A percentile compares a stretch with the other conserved stretches of the same genome.
These are phyloP conservation scores for Malassezia dermatis DNA, from an alignment of 1,284 basidiomycete genomes.

Conservation along the genomic window DNA sequence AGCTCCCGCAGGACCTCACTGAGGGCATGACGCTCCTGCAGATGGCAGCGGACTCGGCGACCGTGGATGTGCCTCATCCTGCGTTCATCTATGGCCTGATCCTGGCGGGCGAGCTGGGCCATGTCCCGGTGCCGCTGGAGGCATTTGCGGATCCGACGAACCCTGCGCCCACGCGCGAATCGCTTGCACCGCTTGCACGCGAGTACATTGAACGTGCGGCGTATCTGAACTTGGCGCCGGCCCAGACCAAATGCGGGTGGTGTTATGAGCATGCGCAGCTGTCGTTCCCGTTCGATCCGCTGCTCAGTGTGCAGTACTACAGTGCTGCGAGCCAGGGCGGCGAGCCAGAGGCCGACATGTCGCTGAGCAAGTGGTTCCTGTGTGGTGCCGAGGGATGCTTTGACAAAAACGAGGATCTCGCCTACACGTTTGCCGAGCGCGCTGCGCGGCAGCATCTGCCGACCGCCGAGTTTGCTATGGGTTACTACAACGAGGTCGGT, in stretches of 20 bases:
- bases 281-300: slow-evolving; percentile 74
- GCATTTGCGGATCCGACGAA: slow-evolving; percentile 28
- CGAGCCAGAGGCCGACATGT: slow-evolving; percentile 83
- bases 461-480: slow-evolving; percentile 84
- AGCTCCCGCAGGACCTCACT: slow-evolving; percentile 54
- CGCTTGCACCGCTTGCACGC: slow-evolving; percentile 25
- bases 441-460: slow-evolving; percentile 69
- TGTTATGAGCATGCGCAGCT: slow-evolving; percentile 81
- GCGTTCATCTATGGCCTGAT: slow-evolving; percentile 71
- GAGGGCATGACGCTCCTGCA: slow-evolving; percentile 63
- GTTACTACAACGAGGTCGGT: slow-evolving; percentile 71
- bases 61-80: slow-evolving; percentile 68
- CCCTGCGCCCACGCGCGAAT: slow-evolving; percentile 28
- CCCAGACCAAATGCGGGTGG: slow-evolving; percentile 79
- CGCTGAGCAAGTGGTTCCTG: slow-evolving; percentile 85
- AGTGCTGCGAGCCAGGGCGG: slow-evolving; percentile 56
- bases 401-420: slow-evolving; percentile 77
- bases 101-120: slow-evolving; percentile 56
- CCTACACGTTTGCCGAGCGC: slow-evolving; percentile 82
- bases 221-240: slow-evolving; percentile 72
- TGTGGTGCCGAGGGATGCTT: slow-evolving; percentile 71
- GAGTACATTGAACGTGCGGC: slow-evolving; percentile 64
- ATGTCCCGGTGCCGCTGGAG: slow-evolving; percentile 27
- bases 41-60: slow-evolving; percentile 64
- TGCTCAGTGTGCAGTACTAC: slow-evolving; percentile 86